Base-by-base conservation (phyloP, 768 basidiomycete species). In the Cystobasidiopsis lactophilus region DNA sequence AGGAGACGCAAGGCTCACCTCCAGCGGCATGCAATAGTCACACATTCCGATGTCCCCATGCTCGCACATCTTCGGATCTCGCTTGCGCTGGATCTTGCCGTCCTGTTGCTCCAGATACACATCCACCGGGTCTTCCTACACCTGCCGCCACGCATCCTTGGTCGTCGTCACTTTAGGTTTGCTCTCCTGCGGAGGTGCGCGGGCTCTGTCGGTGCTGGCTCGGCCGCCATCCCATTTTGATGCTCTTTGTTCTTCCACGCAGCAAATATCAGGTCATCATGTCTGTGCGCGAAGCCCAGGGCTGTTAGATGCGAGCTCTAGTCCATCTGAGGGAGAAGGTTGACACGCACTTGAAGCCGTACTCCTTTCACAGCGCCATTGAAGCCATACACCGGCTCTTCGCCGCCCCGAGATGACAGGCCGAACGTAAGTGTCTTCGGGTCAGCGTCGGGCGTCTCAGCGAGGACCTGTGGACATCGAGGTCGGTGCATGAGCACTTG, bases 21-120 rank as follows among this genome's bases (percentile, higher is more conserved):
- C 93, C 31, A 96, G 69, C 21, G 93, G 93, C 84, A 91, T 96
- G 69, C 93, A 98, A 63, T 96, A 85, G 64, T 96, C 93, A 66
- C 93, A 98, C 93, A 98, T 98, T 44, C 82, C 89, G 62, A 96
- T 96, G 9, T 76, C 69, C 0, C 85, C 82, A 63, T 96, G 93
- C 61, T 85, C 82, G 73, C 93, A 98, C 62, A 95, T 84, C 37
- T 76, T 76, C 11, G 75, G 60, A 65, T 95, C 88, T 53, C 85
- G 78, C 58, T 71, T 67, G 24, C 93, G 76, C 14, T 80, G 73
- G 44, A 96, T 89, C 69, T 85, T 91, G 2, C 93, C 93, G 47
- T 82, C 77, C 58, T 75, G 73, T 19, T 73, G 70, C 43, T 85
- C 74, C 86, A 88, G 96, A 65, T 82, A 84, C 2, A 68, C 66